A percentile compares a stretch with the other conserved stretches of the same genome.
Evolutionary conservation across 2,329 filamentous ascomycete species (phyloP).

Genomic region (Apiospora pterosperma): DNA sequence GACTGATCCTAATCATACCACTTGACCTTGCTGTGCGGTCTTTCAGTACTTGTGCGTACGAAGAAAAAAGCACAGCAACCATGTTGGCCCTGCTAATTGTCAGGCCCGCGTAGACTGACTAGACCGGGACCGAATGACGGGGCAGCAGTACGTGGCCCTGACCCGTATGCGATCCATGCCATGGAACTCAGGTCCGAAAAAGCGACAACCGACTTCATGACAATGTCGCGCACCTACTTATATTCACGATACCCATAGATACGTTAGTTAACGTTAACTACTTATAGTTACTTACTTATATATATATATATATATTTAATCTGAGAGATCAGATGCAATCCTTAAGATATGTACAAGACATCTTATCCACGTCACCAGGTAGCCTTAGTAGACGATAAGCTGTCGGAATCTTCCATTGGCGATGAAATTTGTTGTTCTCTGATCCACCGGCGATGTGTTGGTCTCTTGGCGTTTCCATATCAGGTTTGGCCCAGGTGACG

Average conservation of each 20-base stretch:
- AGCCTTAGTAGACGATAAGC: neutral
- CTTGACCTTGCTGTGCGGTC: neutral
- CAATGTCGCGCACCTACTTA: neutral
- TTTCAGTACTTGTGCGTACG: neutral
- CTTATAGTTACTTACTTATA: too few species aligned
- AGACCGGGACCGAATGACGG: neutral
- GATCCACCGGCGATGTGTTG: neutral
- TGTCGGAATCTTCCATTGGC: neutral
- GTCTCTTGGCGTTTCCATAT: neutral
- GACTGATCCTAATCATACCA: neutral
- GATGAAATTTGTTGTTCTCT: neutral
- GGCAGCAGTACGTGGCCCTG: neutral
- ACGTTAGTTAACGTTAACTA: too few species aligned
- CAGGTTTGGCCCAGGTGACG: neutral
- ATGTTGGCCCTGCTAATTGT: neutral
- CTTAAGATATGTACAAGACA: too few species aligned
- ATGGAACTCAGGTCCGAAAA: neutral
- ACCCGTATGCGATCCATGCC: neutral
- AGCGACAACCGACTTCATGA: neutral
- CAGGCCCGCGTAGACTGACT: neutral
- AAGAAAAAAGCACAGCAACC: neutral
- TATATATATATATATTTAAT: too few species aligned
- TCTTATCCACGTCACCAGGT: neutral
- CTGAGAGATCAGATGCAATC: too few species aligned
- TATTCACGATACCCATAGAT: neutral